These are phyloP conservation scores for Ophidiomyces ophidiicola DNA, from an alignment of 2,329 filamentous ascomycete species.

Conservation along the genomic window DNA sequence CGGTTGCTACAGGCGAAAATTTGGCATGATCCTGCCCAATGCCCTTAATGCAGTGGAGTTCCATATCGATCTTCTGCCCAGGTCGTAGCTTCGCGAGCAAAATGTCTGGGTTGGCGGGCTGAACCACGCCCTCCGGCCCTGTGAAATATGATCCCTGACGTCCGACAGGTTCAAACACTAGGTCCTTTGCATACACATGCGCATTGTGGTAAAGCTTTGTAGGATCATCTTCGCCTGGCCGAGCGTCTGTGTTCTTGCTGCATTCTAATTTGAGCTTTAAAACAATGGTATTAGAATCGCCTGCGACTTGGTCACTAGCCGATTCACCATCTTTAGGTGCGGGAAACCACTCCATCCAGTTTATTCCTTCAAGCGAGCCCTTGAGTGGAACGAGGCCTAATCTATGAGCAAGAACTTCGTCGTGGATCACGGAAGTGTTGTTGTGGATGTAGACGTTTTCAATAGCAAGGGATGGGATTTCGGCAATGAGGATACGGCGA, in stretches of 20 bases:
- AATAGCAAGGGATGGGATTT: slow-evolving; percentile 88
- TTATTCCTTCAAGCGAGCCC: slow-evolving; percentile 63
- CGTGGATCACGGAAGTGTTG: slow-evolving; percentile 96
- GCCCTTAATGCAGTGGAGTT: slow-evolving; percentile 91
- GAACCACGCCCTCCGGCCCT: slow-evolving; percentile 46
- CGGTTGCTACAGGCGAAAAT: slow-evolving; percentile 91
- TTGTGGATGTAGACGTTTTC: slow-evolving; percentile 88
- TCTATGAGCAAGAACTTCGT: slow-evolving; percentile 85
- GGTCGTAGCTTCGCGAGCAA: slow-evolving; percentile 88
- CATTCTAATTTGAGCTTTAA: slow-evolving; percentile 68
- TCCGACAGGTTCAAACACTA: slow-evolving; percentile 65
- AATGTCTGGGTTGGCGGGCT: slow-evolving; percentile 79
- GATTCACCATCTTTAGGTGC: slow-evolving; percentile 56
- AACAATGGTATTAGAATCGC: slow-evolving; percentile 77
- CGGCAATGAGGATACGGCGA: slow-evolving; percentile 85
- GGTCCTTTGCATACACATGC: slow-evolving; percentile 66
- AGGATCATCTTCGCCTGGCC: slow-evolving; percentile 63
- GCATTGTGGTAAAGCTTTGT: slow-evolving; percentile 74
- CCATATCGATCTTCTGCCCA: slow-evolving; percentile 71
- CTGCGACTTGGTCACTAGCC: slow-evolving; percentile 39
- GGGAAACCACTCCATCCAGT: slow-evolving; percentile 71
- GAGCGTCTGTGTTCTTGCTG: slow-evolving; percentile 62
- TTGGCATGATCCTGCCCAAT: slow-evolving; percentile 91
- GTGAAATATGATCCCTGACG: slow-evolving; percentile 58
- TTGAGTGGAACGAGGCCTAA: slow-evolving; percentile 83